These are phyloP conservation scores for Epichloe bromicola DNA, from an alignment of 2,329 filamentous ascomycete genomes.

Conservation along the genomic window DNA sequence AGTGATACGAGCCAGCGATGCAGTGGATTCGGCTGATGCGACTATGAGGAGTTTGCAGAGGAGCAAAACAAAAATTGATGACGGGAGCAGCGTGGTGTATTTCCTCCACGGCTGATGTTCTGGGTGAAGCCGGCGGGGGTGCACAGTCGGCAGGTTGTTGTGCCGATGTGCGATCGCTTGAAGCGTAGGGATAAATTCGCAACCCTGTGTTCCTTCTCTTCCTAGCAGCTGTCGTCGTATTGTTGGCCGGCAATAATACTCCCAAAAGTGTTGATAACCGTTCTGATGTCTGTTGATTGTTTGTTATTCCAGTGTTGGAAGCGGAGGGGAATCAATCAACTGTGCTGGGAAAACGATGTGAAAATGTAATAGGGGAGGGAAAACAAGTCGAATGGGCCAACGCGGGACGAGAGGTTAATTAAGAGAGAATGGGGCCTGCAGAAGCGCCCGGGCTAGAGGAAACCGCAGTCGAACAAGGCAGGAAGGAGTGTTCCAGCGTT, in stretches of 20 bases:
- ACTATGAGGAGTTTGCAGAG: too few relatives aligned
- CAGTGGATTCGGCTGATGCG: not conserved
- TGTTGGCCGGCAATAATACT: not conserved
- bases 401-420: constrained; percentile 2
- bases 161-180: not conserved
- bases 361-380: not conserved
- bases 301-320: not conserved
- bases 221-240: not conserved
- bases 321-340: not conserved
- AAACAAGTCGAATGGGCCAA: not conserved
- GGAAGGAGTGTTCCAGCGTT: not conserved
- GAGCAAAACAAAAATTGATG: too few relatives aligned
- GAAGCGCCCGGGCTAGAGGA: not conserved
- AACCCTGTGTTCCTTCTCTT: not conserved
- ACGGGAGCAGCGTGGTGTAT: too few relatives aligned
- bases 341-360: not conserved
- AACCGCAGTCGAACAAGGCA: not conserved
- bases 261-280: not conserved
- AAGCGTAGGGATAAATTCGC: not conserved
- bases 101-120: not conserved
- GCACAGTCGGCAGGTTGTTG: not conserved
- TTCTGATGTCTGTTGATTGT: not conserved
- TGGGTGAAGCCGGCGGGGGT: not conserved
- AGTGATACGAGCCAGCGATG: not conserved
- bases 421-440: not conserved